Conservation (phyloP, 2,329 filamentous ascomycete genomes). For the Sarocladium oryzae region DNA sequence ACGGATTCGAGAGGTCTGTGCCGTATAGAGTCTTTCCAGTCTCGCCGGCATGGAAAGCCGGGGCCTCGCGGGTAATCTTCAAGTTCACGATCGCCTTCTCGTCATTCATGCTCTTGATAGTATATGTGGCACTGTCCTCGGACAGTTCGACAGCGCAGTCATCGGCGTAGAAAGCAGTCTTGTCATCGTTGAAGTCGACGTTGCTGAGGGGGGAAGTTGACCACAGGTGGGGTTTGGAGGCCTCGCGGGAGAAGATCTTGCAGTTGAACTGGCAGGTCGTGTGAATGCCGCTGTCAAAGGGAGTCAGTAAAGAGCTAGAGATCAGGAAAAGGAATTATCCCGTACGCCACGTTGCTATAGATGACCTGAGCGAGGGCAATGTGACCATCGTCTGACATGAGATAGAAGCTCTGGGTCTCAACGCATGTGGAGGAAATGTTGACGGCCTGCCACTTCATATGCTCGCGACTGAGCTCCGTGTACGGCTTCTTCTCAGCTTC, state of each 20-base stretch:
- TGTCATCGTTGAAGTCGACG: constrained; percentile 77
- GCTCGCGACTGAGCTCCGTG: constrained; percentile 69
- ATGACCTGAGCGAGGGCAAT: constrained; percentile 83
- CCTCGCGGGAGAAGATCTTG: constrained; percentile 79
- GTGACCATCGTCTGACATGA: constrained; percentile 71
- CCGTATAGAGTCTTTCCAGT: constrained; percentile 81
- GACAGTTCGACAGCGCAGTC: constrained; percentile 80
- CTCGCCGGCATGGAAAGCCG: constrained; percentile 79
- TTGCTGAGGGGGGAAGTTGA: constrained; percentile 73
- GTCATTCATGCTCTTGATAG: constrained; percentile 85
- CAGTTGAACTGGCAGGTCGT: constrained; percentile 90
- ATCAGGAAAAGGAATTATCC: neutral
- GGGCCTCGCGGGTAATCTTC: constrained; percentile 67
- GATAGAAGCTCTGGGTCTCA: constrained; percentile 93
- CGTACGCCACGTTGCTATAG: constrained; percentile 94
- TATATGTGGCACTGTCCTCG: constrained; percentile 74
- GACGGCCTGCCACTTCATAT: constrained; percentile 76
- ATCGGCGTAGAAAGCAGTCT: constrained; percentile 77
- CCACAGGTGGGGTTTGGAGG: constrained; percentile 72
- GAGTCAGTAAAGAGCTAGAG: constrained; percentile 13
- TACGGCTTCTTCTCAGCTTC: constrained; percentile 74
- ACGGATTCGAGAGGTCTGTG: constrained; percentile 77
- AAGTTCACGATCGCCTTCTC: constrained; percentile 77
- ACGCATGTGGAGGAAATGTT: constrained; percentile 70
- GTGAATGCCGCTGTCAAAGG: constrained; percentile 64